Percentiles rank a stretch among this genome's conserved stretches.
phyloP scores from a whole-genome alignment of 768 basidiomycete genomes.

The Amanita muscaria region DNA sequence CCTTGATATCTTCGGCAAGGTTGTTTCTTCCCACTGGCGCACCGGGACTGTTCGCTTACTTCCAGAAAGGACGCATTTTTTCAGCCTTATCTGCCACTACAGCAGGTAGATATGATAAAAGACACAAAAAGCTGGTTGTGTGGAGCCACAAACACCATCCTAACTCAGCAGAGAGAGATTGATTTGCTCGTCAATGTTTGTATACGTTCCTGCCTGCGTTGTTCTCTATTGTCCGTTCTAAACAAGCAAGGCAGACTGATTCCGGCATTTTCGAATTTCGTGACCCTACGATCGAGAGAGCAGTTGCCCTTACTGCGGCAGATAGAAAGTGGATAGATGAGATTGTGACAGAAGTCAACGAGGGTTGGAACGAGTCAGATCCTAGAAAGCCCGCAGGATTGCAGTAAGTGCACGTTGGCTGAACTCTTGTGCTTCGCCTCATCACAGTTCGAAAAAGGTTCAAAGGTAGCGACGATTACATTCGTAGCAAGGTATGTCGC shows the following conservation, averaged over 20 bases:
- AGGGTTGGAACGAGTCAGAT: conserved; percentile 64
- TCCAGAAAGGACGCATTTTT: conserved; percentile 76
- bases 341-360: conserved; percentile 78
- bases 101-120: conserved; percentile 85
- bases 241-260: conserved; percentile 60
- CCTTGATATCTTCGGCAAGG: conserved; percentile 87
- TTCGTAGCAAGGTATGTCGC: conserved; percentile 64
- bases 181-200: conserved; percentile 85
- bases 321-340: conserved; percentile 99
- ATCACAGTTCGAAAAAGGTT: conserved; percentile 47
- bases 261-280: conserved; percentile 81
- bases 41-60: conserved; percentile 4
- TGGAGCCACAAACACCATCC: conserved; percentile 93
- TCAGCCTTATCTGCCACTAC: conserved; percentile 93
- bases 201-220: background rate
- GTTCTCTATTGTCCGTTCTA: background rate
- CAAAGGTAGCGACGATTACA: conserved; percentile 92
- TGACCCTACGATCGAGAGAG: conserved; percentile 70
- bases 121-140: conserved; percentile 81
- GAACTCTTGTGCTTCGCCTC: background rate
- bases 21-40: conserved; percentile 17
- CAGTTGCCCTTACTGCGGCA: conserved; percentile 76
- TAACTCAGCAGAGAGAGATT: conserved; percentile 87
- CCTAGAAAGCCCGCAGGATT: conserved; percentile 46
- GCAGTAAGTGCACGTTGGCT: conserved; percentile 39